Conservation (phyloP, 2,329 filamentous ascomycete genomes). For the Colletotrichum zoysiae region DNA sequence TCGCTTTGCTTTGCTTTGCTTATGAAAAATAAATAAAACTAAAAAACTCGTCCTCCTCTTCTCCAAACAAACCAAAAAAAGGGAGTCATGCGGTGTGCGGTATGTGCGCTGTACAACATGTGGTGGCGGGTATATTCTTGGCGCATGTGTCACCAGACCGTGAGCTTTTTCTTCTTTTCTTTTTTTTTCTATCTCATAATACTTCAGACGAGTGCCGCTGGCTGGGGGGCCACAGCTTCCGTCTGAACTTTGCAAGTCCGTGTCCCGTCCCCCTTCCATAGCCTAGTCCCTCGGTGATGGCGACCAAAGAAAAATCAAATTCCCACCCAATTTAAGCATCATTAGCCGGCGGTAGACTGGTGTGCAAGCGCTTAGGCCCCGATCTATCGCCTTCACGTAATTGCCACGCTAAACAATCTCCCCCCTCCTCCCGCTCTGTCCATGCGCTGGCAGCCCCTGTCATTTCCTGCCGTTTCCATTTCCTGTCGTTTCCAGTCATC, state of each 20-base stretch:
- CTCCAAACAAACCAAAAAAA: neutral
- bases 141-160: neutral
- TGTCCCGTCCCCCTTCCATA: neutral
- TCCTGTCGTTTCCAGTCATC: neutral
- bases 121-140: neutral
- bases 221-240: neutral
- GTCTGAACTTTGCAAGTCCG: neutral
- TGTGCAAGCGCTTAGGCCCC: neutral
- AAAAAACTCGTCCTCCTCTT: neutral
- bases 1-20: neutral
- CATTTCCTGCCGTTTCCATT: neutral
- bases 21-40: no score
- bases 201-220: neutral
- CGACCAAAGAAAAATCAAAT: neutral
- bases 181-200: neutral
- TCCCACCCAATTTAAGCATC: neutral
- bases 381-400: neutral
- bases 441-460: neutral
- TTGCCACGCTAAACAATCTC: neutral
- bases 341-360: no score
- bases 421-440: neutral
- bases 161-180: neutral
- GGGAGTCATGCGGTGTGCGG: neutral
- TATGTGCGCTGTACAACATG: neutral
- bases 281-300: neutral